These are phyloP conservation scores for Neofusicoccum sp. DNA, from an alignment of 2,329 filamentous ascomycete species.

Conservation along the genomic window DNA sequence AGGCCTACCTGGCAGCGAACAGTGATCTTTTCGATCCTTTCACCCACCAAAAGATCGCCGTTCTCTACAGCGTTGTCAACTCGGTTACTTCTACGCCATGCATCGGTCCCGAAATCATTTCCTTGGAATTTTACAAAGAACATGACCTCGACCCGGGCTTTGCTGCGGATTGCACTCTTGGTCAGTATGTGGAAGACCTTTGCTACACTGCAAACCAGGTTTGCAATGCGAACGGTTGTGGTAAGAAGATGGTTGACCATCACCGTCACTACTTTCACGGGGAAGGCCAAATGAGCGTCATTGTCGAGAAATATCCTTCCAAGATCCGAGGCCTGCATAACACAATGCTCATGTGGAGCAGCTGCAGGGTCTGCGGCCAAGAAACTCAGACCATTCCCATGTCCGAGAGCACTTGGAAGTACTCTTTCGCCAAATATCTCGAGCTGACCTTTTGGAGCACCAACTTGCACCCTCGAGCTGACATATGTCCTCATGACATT, in stretches of 20 bases:
- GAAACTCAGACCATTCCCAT: constrained; percentile 88
- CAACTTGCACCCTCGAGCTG: constrained; percentile 70
- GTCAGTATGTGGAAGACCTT: constrained; percentile 91
- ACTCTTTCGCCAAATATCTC: constrained; percentile 98
- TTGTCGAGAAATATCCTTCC: constrained; percentile 73
- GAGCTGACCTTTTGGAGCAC: constrained; percentile 95
- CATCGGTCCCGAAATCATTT: constrained; percentile 83
- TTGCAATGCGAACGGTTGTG: constrained; percentile 81
- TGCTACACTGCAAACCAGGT: constrained; percentile 72
- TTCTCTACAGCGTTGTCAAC: constrained; percentile 90
- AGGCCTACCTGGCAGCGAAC: constrained; percentile 87
- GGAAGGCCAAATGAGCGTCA: constrained; percentile 86
- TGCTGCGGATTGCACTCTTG: constrained; percentile 83
- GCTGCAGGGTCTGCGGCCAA: constrained; percentile 85
- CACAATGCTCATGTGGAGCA: constrained; percentile 96
- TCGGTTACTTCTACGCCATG: constrained; percentile 93
- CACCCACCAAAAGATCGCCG: constrained; percentile 93
- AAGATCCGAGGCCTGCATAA: constrained; percentile 65
- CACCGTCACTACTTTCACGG: constrained; percentile 97
- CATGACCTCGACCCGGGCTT: constrained; percentile 69
- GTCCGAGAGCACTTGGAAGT: constrained; percentile 95
- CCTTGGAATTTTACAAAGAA: constrained; percentile 91
- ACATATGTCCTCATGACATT: constrained; percentile 84
- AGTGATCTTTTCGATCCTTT: constrained; percentile 86
- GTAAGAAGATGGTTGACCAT: constrained; percentile 85